Evolutionary conservation across 305 asterid genomes (phyloP).

Genomic region (Lippia alba): DNA sequence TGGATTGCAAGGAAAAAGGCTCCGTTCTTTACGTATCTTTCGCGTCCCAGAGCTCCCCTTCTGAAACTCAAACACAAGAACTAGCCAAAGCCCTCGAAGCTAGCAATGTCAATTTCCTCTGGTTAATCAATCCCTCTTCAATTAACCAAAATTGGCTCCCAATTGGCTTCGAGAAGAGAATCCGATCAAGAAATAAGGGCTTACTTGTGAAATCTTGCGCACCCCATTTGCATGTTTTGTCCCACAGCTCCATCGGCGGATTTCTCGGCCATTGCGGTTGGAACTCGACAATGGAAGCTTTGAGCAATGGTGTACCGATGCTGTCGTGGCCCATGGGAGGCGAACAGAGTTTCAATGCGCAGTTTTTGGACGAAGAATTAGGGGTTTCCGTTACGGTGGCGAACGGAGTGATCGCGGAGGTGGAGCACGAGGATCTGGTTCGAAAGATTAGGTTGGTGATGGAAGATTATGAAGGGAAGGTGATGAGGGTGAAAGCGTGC

Average conservation of each 20-base stretch:
- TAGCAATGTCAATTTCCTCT: conserved; percentile 34
- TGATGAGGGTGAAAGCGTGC: conserved; percentile 32
- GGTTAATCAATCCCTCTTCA: conserved; percentile 39
- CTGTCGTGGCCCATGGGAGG: conserved; percentile 44
- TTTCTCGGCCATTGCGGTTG: conserved; percentile 48
- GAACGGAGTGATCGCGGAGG: conserved; percentile 9
- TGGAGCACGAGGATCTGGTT: conserved; percentile 26
- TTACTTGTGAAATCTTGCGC: conserved; percentile 36
- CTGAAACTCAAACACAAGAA: conserved; percentile 26
- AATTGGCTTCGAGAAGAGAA: conserved; percentile 28
- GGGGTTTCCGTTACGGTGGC: conserved; percentile 37
- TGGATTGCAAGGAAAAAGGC: conserved; percentile 30
- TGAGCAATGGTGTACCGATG: conserved; percentile 44
- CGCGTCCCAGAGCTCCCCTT: conserved; percentile 41
- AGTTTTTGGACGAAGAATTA: conserved; percentile 38
- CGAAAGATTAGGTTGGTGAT: conserved; percentile 37
- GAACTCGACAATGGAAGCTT: conserved; percentile 39
- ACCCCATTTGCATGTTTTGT: conserved; percentile 43
- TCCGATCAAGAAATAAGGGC: conserved; percentile 21
- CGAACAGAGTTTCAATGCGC: conserved; percentile 44
- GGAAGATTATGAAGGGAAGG: conserved; percentile 26
- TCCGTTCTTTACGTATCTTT: conserved; percentile 48
- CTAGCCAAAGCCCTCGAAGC: conserved; percentile 44
- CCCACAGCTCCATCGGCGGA: conserved; percentile 41
- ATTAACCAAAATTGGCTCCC: conserved; percentile 32